Evolutionary conservation across 495 filamentous ascomycete genomes (phyloP).

Genomic region (Podospora australis): DNA sequence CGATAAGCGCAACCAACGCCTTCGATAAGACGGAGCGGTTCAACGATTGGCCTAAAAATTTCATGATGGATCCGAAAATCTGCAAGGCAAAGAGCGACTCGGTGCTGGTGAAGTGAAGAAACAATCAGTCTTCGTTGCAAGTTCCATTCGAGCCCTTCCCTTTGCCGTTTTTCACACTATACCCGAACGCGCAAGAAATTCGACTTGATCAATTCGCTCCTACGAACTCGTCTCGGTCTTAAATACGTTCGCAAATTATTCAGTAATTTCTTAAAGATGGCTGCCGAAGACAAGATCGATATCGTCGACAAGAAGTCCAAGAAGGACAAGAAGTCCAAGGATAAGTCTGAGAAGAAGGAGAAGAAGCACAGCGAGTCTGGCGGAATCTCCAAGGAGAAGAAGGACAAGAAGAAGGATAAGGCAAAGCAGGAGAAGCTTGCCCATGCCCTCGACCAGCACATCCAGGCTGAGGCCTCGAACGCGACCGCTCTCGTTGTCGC

Average conservation of each 20-base stretch:
- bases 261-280: slow-evolving; percentile 15
- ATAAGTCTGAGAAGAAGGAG: slow-evolving; percentile 75
- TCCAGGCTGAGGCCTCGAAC: slow-evolving; percentile 22
- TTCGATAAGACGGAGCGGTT: slow-evolving; percentile 19
- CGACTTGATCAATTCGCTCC: too few relatives aligned
- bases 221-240: neutral
- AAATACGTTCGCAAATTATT: neutral
- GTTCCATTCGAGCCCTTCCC: neutral
- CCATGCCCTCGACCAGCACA: slow-evolving; percentile 29
- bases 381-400: slow-evolving; percentile 62
- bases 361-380: slow-evolving; percentile 65
- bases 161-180: too few relatives aligned
- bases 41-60: slow-evolving; percentile 30
- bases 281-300: slow-evolving; percentile 18
- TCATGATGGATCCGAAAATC: slow-evolving; percentile 23
- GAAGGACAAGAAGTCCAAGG: slow-evolving; percentile 76
- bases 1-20: neutral
- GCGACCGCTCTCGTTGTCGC: slow-evolving; percentile 29
- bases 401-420: slow-evolving; percentile 58
- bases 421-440: slow-evolving; percentile 45
- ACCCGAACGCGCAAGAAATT: too few relatives aligned
- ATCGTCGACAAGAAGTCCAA: slow-evolving; percentile 59
- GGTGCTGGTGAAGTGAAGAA: neutral
- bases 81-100: slow-evolving; percentile 6
- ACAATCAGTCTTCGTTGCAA: neutral